A percentile compares a stretch with the other conserved stretches of the same genome.
Evolutionary conservation across 441 rosid species (phyloP).

Genomic region (Populus tomentosa): DNA sequence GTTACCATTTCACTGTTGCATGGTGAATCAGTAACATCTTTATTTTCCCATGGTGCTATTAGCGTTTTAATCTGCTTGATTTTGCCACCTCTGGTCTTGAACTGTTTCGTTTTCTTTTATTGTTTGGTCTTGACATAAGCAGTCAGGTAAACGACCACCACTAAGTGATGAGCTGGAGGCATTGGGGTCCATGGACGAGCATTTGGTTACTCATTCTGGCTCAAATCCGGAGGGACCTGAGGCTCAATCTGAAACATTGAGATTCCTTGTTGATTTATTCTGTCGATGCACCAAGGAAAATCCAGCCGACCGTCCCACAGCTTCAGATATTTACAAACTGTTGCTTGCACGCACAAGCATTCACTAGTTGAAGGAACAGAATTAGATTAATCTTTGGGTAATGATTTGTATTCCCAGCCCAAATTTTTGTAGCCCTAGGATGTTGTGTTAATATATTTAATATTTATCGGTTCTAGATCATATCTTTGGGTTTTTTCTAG

Average conservation of each 20-base stretch:
- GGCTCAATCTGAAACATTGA: constrained; percentile 43
- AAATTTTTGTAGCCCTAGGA: constrained; percentile 37
- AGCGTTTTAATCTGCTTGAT: background rate
- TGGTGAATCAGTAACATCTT: background rate
- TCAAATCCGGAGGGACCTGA: constrained; percentile 33
- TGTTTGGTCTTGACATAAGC: constrained; percentile 17
- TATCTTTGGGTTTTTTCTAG: constrained; percentile 12
- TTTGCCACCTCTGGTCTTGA: background rate
- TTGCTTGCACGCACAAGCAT: constrained; percentile 32
- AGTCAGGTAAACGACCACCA: constrained; percentile 70
- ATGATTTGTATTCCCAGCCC: constrained; percentile 3
- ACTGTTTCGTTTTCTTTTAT: background rate
- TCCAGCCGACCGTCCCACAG: constrained; percentile 66
- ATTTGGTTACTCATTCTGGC: constrained; percentile 22
- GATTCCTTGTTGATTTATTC: constrained; percentile 65
- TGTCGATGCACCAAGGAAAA: constrained; percentile 58
- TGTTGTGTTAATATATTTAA: constrained; percentile 1
- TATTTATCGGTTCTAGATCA: constrained; percentile 9
- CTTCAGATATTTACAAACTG: constrained; percentile 49
- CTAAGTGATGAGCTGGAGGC: constrained; percentile 57
- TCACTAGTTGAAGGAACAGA: constrained; percentile 13
- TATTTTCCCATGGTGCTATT: background rate
- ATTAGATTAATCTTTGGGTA: constrained; percentile 10
- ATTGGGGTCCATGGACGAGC: constrained; percentile 33
- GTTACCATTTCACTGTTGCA: background rate